phyloP scores from a whole-genome alignment of 495 filamentous ascomycete species.

The Aspergillus nanangensis region DNA sequence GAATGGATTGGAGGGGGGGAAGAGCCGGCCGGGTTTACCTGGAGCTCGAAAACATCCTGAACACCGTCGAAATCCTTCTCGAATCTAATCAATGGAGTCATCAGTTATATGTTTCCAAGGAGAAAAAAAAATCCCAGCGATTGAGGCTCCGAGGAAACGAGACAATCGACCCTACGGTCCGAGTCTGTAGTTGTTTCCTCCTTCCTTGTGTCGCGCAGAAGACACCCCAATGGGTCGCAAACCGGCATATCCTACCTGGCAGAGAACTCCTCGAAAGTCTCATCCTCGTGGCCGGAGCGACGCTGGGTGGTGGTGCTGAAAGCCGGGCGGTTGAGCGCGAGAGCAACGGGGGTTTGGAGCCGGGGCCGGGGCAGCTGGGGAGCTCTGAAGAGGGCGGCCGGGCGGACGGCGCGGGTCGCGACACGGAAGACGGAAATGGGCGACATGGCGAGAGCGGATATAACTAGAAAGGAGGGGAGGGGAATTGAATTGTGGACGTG shows the following conservation, averaged over 20 bases:
- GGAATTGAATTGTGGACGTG: too few relatives aligned
- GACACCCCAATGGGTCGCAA: conserved; percentile 24
- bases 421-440: conserved; percentile 65
- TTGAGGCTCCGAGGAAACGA: not conserved
- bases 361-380: conserved; percentile 56
- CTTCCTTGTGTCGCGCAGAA: not conserved
- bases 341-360: conserved; percentile 49
- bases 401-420: conserved; percentile 63
- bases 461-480: too few relatives aligned
- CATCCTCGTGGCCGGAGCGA: conserved; percentile 65
- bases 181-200: conserved; percentile 3
- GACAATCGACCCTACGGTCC: conserved; percentile 6
- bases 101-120: too few relatives aligned
- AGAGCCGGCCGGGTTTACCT: conserved; percentile 60
- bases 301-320: conserved; percentile 66
- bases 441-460: conserved; percentile 55
- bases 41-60: conserved; percentile 99
- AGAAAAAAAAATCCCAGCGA: not conserved
- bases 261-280: conserved; percentile 99
- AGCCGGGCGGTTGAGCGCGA: conserved; percentile 49
- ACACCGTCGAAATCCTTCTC: conserved; percentile 98
- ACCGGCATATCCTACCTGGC: conserved; percentile 67
- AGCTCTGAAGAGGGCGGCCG: conserved; percentile 53
- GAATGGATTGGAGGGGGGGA: not conserved
- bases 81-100: conserved; percentile 79